Evolutionary conservation across 129 eudicot genomes (phyloP).

Genomic region (Oenanthe sinensis): DNA sequence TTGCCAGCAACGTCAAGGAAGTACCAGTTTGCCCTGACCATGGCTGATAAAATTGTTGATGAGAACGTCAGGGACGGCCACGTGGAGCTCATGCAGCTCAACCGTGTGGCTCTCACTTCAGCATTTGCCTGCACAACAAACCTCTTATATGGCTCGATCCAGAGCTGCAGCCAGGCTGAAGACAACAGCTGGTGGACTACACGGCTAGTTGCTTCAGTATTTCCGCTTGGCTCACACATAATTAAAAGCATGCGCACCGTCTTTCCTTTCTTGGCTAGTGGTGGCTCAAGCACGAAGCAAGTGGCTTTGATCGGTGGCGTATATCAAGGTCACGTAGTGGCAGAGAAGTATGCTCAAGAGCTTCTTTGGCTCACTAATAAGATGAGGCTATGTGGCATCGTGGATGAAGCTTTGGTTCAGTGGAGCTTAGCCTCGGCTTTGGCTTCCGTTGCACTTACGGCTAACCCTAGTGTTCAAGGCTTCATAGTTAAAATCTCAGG

Average conservation of each 20-base stretch:
- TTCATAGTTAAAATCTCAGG: conserved; percentile 27
- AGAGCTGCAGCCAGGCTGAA: not conserved
- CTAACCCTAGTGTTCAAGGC: conserved; percentile 31
- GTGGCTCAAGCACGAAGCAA: not conserved
- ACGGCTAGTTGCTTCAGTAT: conserved; percentile 8
- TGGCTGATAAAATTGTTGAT: conserved; percentile 30
- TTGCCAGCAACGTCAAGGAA: conserved; percentile 34
- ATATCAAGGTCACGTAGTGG: conserved; percentile 14
- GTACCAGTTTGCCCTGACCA: conserved; percentile 27
- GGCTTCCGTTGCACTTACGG: conserved; percentile 24
- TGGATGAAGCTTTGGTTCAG: conserved; percentile 33
- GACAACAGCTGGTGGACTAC: conserved; percentile 19
- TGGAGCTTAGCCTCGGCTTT: conserved; percentile 29
- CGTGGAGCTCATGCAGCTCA: conserved; percentile 22
- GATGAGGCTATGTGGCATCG: conserved; percentile 21
- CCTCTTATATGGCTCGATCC: conserved; percentile 20
- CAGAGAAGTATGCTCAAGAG: conserved; percentile 35
- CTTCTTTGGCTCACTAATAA: conserved; percentile 29
- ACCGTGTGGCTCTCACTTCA: conserved; percentile 28
- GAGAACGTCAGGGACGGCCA: conserved; percentile 23
- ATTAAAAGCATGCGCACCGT: conserved; percentile 15
- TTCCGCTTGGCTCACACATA: conserved; percentile 20
- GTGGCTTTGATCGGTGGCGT: not conserved
- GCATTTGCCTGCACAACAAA: conserved; percentile 25
- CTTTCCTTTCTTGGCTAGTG: not conserved